phyloP scores from a whole-genome alignment of 768 basidiomycete genomes.

The Termitomyces eurrhizus region DNA sequence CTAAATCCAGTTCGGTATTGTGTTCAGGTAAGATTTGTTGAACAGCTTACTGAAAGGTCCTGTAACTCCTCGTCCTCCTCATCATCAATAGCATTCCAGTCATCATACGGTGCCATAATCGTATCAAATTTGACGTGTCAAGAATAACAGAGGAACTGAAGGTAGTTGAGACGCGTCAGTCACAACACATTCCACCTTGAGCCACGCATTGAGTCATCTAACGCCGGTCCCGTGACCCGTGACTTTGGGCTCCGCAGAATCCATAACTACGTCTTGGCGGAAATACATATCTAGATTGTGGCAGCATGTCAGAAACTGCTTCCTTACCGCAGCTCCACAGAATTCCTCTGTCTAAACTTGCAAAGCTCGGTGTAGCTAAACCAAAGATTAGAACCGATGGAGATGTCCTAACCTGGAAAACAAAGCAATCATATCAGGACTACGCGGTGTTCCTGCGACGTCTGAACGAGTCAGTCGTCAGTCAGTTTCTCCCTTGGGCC shows the following conservation, averaged over 20 bases:
- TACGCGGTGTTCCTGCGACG: constrained; percentile 73
- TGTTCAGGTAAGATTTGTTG: neutral
- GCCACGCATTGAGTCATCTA: constrained; percentile 10
- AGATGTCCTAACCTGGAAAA: constrained; percentile 72
- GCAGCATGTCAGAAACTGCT: constrained; percentile 6
- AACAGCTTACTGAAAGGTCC: constrained; percentile 50
- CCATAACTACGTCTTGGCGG: no score
- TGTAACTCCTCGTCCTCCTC: constrained; percentile 84
- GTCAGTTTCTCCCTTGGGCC: constrained; percentile 47
- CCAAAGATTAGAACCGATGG: constrained; percentile 66
- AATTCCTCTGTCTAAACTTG: constrained; percentile 20
- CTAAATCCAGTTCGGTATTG: constrained; percentile 29
- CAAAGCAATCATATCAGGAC: constrained; percentile 65
- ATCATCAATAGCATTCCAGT: constrained; percentile 77
- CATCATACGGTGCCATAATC: constrained; percentile 62
- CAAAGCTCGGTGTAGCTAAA: constrained; percentile 29
- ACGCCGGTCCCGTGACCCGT: neutral
- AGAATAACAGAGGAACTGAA: neutral
- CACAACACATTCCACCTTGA: constrained; percentile 9
- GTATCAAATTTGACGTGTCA: neutral
- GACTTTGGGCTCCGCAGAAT: neutral
- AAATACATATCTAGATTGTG: neutral
- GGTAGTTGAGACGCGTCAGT: constrained; percentile 12
- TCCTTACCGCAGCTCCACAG: constrained; percentile 22
- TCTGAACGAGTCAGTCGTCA: constrained; percentile 75